Percentiles rank a stretch among this genome's conserved stretches.
Conservation (phyloP, 73 alveolate species). For the Paramecium octaurelia region DNA sequence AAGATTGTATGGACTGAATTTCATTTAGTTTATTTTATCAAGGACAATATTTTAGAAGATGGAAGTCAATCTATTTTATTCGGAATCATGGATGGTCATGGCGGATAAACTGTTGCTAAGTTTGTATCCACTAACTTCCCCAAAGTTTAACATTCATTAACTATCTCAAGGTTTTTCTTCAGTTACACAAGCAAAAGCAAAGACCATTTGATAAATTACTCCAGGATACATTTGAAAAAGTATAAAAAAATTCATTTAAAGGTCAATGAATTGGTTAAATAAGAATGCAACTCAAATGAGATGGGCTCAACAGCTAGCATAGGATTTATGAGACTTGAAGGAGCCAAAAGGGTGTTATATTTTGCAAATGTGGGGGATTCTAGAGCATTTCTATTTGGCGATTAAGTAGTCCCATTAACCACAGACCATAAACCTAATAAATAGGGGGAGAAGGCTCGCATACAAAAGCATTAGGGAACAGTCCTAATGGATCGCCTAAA, state of each 20-base stretch:
- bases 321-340: slow-evolving; percentile 74
- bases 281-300: slow-evolving; percentile 57
- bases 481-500: slow-evolving; percentile 57
- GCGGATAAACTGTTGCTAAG: slow-evolving; percentile 53
- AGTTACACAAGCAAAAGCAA: background rate
- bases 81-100: slow-evolving; percentile 63
- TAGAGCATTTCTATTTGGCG: slow-evolving; percentile 64
- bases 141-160: slow-evolving; percentile 11
- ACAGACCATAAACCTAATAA: slow-evolving; percentile 78
- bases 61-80: slow-evolving; percentile 58
- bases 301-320: slow-evolving; percentile 79
- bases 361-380: slow-evolving; percentile 85
- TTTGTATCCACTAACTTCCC: slow-evolving; percentile 54
- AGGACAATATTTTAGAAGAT: slow-evolving; percentile 58
- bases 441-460: slow-evolving; percentile 67
- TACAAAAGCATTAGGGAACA: slow-evolving; percentile 54
- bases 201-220: background rate
- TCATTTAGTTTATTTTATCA: slow-evolving; percentile 38
- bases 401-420: slow-evolving; percentile 64
- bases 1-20: slow-evolving; percentile 46
- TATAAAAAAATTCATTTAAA: background rate
- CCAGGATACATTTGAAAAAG: background rate
- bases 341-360: slow-evolving; percentile 69
- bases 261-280: background rate
- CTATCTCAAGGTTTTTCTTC: slow-evolving; percentile 23